Conservation (phyloP, 768 basidiomycete genomes). For the Clitopilus passeckerianus region DNA sequence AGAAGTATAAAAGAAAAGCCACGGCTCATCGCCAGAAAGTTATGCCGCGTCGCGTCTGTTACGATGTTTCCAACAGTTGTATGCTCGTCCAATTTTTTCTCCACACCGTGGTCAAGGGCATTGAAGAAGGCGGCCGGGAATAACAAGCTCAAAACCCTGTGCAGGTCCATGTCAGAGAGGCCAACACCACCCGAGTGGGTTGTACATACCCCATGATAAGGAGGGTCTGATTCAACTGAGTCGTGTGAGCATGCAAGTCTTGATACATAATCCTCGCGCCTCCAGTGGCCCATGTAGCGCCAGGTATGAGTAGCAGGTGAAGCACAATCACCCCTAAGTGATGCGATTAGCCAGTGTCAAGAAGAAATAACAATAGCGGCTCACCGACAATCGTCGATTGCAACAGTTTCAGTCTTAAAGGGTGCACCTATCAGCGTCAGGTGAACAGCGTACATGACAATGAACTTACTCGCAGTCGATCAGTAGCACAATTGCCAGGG, state of each 20-base stretch:
- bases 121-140: conserved; percentile 68
- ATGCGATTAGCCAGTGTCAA: neutral
- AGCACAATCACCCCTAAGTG: conserved; percentile 60
- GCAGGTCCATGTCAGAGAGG: neutral
- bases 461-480: conserved; percentile 30
- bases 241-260: conserved; percentile 57
- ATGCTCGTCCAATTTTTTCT: conserved; percentile 7
- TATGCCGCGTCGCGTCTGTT: conserved; percentile 36
- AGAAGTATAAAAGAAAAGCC: conserved; percentile 63
- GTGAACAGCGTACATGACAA: neutral
- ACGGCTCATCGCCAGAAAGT: conserved; percentile 63
- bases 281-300: conserved; percentile 60
- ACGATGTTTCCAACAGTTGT: conserved; percentile 22
- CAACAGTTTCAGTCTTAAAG: conserved; percentile 40
- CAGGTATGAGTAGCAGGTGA: conserved; percentile 67
- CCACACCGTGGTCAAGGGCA: conserved; percentile 38
- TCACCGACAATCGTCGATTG: conserved; percentile 65
- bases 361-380: neutral
- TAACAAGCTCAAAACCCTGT: conserved; percentile 57
- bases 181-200: neutral
- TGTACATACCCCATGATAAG: conserved; percentile 55
- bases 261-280: conserved; percentile 66
- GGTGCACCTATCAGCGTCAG: neutral
- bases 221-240: conserved; percentile 63
- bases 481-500: conserved; percentile 42